These are phyloP conservation scores for Mortierella alpina DNA, from an alignment of 192 early-diverging fungal genomes.

Conservation along the genomic window DNA sequence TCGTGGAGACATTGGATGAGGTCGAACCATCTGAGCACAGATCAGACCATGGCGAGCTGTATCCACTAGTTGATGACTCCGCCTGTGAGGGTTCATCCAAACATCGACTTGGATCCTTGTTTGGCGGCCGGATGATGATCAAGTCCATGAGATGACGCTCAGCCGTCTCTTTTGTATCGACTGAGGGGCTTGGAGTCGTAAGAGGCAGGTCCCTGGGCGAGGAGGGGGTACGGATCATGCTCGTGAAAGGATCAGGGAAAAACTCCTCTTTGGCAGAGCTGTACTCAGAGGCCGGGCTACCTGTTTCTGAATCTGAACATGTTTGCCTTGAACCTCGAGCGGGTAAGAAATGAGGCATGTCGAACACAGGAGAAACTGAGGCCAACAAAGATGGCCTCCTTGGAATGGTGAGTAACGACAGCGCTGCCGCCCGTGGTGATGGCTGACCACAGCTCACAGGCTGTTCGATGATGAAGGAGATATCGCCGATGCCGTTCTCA, in stretches of 20 bases:
- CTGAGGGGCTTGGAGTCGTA: neutral
- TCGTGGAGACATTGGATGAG: neutral
- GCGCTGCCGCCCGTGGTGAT: too few relatives aligned
- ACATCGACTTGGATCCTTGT: neutral
- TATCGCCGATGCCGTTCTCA: conserved; percentile 12
- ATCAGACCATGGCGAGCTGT: conserved; percentile 8
- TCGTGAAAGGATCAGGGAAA: neutral
- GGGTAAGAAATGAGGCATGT: neutral
- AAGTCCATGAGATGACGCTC: conserved; percentile 14
- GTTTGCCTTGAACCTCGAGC: neutral
- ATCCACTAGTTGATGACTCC: neutral
- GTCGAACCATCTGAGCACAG: neutral
- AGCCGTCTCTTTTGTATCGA: neutral
- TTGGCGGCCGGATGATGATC: conserved; percentile 26
- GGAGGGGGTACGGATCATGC: neutral
- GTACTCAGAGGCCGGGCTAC: neutral
- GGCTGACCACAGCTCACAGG: neutral
- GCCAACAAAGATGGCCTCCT: neutral
- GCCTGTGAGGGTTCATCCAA: neutral
- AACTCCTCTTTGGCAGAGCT: conserved; percentile 22
- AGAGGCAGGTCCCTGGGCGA: conserved; percentile 2
- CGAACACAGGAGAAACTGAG: neutral
- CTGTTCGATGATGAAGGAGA: conserved; percentile 12
- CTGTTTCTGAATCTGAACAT: neutral
- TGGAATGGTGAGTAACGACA: neutral